Percentiles rank a stretch among this genome's conserved stretches.
Conservation (phyloP, 1,284 basidiomycete genomes). For the Heterobasidion irregulare region DNA sequence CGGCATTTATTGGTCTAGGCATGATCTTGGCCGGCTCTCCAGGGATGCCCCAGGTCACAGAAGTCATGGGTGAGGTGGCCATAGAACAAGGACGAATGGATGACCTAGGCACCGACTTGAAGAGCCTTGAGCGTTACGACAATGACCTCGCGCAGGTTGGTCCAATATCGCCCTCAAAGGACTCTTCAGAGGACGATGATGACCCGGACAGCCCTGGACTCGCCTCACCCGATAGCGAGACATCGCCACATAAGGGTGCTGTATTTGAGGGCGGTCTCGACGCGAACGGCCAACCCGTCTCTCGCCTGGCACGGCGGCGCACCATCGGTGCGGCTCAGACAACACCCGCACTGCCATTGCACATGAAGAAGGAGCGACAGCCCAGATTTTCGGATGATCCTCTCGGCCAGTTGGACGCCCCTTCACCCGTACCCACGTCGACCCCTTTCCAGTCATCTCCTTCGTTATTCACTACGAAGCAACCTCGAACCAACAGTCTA, state of each 20-base stretch:
- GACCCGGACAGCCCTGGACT: constrained; percentile 27
- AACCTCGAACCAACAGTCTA: constrained; percentile 33
- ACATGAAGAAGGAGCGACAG: constrained; percentile 39
- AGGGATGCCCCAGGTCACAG: constrained; percentile 69
- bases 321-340: constrained; percentile 59
- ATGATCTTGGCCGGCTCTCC: constrained; percentile 73
- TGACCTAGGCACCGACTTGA: constrained; percentile 39
- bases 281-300: not conserved
- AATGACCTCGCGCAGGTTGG: constrained; percentile 29
- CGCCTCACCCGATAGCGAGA: not conserved
- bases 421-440: constrained; percentile 23
- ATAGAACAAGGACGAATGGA: constrained; percentile 81
- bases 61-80: constrained; percentile 75
- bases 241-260: constrained; percentile 1
- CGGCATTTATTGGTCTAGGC: constrained; percentile 83
- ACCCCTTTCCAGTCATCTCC: constrained; percentile 62
- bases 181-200: constrained; percentile 24
- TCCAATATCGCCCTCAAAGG: constrained; percentile 9
- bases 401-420: constrained; percentile 55
- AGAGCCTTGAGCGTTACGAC: constrained; percentile 38
- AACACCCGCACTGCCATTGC: constrained; percentile 58
- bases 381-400: constrained; percentile 63
- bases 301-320: constrained; percentile 29
- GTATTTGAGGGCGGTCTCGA: constrained; percentile 3
- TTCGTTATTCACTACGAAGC: constrained; percentile 41